These are phyloP conservation scores for Aspergillus pseudonomiae DNA, from an alignment of 2,329 filamentous ascomycete genomes.

Conservation along the genomic window DNA sequence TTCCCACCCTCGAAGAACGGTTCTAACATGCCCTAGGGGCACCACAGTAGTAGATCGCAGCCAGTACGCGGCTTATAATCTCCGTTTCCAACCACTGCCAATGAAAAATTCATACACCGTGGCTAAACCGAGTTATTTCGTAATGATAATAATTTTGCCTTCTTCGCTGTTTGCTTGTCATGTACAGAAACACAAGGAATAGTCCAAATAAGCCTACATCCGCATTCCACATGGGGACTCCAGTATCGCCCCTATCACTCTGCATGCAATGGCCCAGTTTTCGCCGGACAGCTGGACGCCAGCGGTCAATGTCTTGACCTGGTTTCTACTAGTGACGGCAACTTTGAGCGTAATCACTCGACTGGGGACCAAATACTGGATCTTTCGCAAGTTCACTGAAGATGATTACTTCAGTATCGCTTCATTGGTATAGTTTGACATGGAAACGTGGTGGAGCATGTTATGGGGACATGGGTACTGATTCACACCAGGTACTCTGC, in stretches of 20 bases:
- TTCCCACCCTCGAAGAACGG: background rate
- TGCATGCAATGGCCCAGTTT: background rate
- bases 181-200: background rate
- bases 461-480: background rate
- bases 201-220: background rate
- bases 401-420: constrained; percentile 28
- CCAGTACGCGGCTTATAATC: no score
- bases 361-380: constrained; percentile 28
- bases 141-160: background rate
- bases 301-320: constrained; percentile 28
- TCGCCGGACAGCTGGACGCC: constrained; percentile 18
- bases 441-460: background rate
- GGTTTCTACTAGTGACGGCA: constrained; percentile 31
- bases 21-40: background rate
- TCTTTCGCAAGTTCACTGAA: constrained; percentile 24
- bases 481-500: constrained; percentile 11
- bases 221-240: background rate
- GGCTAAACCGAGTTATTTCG: background rate
- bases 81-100: background rate
- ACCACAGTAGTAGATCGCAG: no score
- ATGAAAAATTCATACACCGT: background rate
- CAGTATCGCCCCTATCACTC: background rate
- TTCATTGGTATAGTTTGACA: constrained; percentile 20
- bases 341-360: constrained; percentile 28
- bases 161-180: background rate